Conservation (phyloP, 306 rosid species). For the Prunus davidiana region DNA sequence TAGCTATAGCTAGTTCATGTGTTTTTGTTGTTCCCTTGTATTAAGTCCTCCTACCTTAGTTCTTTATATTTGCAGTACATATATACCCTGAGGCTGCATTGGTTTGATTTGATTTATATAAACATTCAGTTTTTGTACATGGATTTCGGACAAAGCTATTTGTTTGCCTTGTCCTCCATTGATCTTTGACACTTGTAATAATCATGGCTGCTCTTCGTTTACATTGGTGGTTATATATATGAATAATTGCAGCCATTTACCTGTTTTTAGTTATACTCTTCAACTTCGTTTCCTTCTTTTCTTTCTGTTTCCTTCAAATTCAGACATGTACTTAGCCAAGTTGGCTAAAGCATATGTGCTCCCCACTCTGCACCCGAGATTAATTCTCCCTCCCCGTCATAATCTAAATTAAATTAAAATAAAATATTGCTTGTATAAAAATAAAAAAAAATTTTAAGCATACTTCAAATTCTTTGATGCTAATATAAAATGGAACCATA, state of each 20-base stretch:
- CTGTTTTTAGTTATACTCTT: background rate
- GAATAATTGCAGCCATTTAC: background rate
- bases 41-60: background rate
- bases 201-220: background rate
- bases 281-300: background rate
- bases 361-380: no score
- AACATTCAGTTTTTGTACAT: background rate
- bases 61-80: background rate
- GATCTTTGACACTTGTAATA: background rate
- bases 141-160: slow-evolving; percentile 9
- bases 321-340: background rate
- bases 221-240: background rate
- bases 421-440: no score
- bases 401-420: no score
- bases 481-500: no score
- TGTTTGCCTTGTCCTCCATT: background rate
- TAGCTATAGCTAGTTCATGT: background rate
- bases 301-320: background rate
- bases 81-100: background rate
- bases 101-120: background rate
- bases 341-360: no score
- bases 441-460: no score
- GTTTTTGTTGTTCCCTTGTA: background rate
- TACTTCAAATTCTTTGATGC: no score
- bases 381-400: accelerated